These are phyloP conservation scores for Gnetum montanum DNA, from an alignment of 75 land plant genomes.

Conservation along the genomic window DNA sequence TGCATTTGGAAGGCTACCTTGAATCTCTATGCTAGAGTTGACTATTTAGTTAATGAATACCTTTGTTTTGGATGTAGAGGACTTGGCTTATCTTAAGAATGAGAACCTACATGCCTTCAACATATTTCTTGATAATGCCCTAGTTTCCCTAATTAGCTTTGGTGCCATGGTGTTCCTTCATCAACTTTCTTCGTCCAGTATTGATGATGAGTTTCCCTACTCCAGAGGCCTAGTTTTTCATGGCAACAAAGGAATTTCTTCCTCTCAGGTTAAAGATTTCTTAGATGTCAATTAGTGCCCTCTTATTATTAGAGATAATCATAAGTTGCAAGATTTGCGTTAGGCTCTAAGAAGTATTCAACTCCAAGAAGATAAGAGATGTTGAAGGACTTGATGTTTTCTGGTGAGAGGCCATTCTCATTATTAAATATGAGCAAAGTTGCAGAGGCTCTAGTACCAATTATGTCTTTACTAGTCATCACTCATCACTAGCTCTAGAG, in stretches of 20 bases:
- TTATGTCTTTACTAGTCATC: no score
- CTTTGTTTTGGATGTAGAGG: constrained; percentile 41
- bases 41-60: constrained; percentile 65
- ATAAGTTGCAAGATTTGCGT: no score
- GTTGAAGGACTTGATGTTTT: no score
- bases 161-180: constrained; percentile 70
- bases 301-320: no score
- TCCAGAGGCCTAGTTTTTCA: constrained; percentile 52
- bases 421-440: no score
- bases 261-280: constrained; percentile 81
- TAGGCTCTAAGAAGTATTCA: no score
- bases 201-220: no score
- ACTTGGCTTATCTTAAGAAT: constrained; percentile 53
- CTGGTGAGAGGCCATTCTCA: no score
- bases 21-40: constrained; percentile 86
- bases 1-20: constrained; percentile 55
- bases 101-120: constrained; percentile 47
- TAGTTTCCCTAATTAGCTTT: constrained; percentile 75
- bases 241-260: constrained; percentile 65
- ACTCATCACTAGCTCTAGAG: no score
- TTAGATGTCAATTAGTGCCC: no score
- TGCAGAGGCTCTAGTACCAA: no score
- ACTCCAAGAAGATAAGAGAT: no score
- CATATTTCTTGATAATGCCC: constrained; percentile 62
- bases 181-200: constrained; percentile 47